Evolutionary conservation across 2,329 filamentous ascomycete species (phyloP), one percentile per base, ranked within the genome.

Genomic region (Aureobasidium sp.): DNA sequence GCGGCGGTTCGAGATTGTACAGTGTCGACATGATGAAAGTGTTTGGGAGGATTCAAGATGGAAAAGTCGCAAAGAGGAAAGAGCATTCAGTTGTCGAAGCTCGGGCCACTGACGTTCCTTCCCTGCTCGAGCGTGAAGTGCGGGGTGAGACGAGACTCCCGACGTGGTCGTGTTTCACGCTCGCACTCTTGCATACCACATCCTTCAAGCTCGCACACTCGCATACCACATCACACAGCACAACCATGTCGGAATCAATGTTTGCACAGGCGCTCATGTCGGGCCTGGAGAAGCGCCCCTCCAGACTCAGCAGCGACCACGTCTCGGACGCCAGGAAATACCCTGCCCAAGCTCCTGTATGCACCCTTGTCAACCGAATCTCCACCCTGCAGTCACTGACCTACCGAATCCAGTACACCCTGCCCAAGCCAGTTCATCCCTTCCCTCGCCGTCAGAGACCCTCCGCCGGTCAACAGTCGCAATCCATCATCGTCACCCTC

Each of bases 1-100:
- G 90, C 70, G 93, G 90, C 57, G 94, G 93, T 75, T 96, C 93
- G 69, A 95, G 89, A 68, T 95, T 95, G 76, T 97, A 97, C 61
- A 92, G 86, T 46, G 89, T 81, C 61, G 90, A 93, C 93, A 97
- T 96, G 51, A 45, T 70, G n/a, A 25, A 6, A 13, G 38, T n/a
- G n/a, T 57, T 66, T 63, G 45, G 63, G 65, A 19, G 37, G 4
- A 13, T 7, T 10, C 4, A 3, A 21, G 10, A 29, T 19, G 4
- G 35, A 8, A 46, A 49, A 38, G 57, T 40, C 37, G 45, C 37
- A 35, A 57, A 54, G 42, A 33, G 27, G 21, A 29, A 53, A 38
- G 49, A 43, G 19, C 29, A 17, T 11, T 15, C 4, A 29, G 9
- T 19, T 15, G 23, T 23, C 21, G 57, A 51, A 62, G 60, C 60